Evolutionary conservation across 108 stramenopile genomes (phyloP), one percentile per base, ranked within the genome.

Genomic region (Skeletonema costatum): DNA sequence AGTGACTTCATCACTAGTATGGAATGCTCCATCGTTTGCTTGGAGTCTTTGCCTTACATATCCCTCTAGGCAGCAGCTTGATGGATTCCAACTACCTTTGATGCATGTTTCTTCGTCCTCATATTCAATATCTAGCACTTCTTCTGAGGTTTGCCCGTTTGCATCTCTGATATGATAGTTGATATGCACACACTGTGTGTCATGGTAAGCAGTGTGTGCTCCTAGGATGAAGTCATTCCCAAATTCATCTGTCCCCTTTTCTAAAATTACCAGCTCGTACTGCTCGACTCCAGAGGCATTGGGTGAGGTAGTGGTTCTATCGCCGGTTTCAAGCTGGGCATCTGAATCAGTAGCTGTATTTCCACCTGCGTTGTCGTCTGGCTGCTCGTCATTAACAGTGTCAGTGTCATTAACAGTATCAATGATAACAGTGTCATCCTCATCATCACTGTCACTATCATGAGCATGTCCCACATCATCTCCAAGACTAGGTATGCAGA

Each of bases 71-170:
- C 80, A 62, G 38, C 42, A 56, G 1, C 17, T 31, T 17, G 9
- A 33, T 4, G 69, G 1, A 71, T 81, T 66, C 80, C 80, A 81
- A 16, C 0, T 7, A 6, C 80, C 80, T 16, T 35, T 70, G 32
- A 68, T 70, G 41, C 69, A 53, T 58, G 80, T 81, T 50, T 81
- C 80, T 66, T 69, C 80, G 53, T 81, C 80, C 39, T 53, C 56
- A 36, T 74, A 81, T 44, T 74, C 68, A 12, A 81, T 53, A 35
- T 66, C 42, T 21, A 77, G 60, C 3, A 10, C 38, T 51, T 63
- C 14, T 13, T 51, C 5, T 53, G 53, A 42, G 19, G n/a, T 53
- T 19, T 35, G 36, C 41, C n/a, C 51, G 36, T 69, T 21, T 36
- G 17, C 36, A 4, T 50, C 53, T 58, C 21, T 30, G 30, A 30